Evolutionary conservation across 495 filamentous ascomycete species (phyloP).

Genomic region (Daldinia childiae): DNA sequence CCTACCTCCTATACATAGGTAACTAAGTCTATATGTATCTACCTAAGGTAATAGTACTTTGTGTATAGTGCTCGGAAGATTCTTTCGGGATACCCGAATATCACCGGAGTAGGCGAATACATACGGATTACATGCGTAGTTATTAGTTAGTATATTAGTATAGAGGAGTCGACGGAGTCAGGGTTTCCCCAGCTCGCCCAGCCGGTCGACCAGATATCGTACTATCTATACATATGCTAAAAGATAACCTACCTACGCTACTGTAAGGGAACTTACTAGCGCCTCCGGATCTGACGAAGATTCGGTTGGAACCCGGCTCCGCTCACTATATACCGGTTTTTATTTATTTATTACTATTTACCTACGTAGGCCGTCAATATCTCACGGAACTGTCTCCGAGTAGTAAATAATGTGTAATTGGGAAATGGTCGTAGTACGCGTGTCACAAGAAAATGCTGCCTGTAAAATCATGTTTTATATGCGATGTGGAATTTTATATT

Average conservation of each 20-base stretch:
- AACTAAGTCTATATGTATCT: background rate
- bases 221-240: constrained; percentile 18
- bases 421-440: background rate
- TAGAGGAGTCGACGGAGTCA: constrained; percentile 5
- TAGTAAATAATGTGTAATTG: background rate
- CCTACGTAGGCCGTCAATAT: no score
- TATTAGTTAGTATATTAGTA: constrained; percentile 3
- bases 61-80: background rate
- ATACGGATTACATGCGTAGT: no score
- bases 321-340: constrained; percentile 21
- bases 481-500: background rate
- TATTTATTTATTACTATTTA: background rate
- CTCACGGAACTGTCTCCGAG: background rate
- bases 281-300: constrained; percentile 22
- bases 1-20: no score
- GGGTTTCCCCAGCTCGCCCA: constrained; percentile 23
- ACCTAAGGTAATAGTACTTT: background rate
- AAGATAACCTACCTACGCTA: constrained; percentile 3
- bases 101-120: constrained; percentile 9
- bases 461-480: background rate
- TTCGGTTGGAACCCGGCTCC: constrained; percentile 30
- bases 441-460: background rate
- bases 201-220: constrained; percentile 22
- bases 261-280: constrained; percentile 2
- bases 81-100: constrained; percentile 32